Percentiles rank a stretch among this genome's conserved stretches.
phyloP scores from a whole-genome alignment of 331 rosid genomes.

The Malus hybrid region DNA sequence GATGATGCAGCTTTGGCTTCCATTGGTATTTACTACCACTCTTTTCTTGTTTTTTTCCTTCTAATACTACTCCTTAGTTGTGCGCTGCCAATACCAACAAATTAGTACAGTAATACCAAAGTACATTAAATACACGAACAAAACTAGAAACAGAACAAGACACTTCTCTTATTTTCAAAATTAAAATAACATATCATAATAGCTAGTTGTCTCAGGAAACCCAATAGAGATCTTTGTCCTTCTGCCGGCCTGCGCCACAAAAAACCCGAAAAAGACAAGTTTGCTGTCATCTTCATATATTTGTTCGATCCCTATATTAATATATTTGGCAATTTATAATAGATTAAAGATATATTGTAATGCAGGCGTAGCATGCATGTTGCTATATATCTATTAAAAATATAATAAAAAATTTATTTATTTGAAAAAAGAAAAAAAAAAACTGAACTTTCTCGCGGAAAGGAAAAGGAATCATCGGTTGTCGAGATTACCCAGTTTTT shows the following conservation, averaged over 20 bases:
- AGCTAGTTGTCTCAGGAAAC: constrained; percentile 17
- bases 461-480: constrained; percentile 39
- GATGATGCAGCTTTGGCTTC: constrained; percentile 36
- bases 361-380: constrained; percentile 16
- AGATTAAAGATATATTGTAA: neutral
- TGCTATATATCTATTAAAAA: neutral
- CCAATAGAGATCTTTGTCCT: constrained; percentile 43
- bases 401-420: neutral
- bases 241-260: constrained; percentile 52
- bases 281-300: constrained; percentile 3
- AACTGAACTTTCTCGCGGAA: constrained; percentile 21
- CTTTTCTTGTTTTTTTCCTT: neutral
- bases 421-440: neutral
- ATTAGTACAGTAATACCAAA: neutral
- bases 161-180: constrained; percentile 28
- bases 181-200: constrained; percentile 16
- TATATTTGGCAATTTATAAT: neutral
- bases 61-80: neutral
- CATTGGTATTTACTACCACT: constrained; percentile 6
- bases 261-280: constrained; percentile 19
- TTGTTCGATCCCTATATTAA: neutral
- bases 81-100: constrained; percentile 14
- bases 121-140: neutral
- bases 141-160: neutral
- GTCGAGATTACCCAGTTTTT: constrained; percentile 35